phyloP scores from a whole-genome alignment of 1,284 basidiomycete species.

The Ceratobasidium sp. region DNA sequence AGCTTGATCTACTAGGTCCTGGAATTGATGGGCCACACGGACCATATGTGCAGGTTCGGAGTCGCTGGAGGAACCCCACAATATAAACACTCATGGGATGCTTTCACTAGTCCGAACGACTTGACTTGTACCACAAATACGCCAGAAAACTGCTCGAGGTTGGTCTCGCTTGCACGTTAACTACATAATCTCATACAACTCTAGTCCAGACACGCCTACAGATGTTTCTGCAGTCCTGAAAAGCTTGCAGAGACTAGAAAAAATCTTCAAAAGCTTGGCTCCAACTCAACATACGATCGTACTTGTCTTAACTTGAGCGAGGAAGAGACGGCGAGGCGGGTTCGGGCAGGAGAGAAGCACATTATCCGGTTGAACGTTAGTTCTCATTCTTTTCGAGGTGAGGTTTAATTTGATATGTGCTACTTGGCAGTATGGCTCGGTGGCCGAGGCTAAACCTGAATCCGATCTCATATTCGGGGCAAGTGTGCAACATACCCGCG shows the following conservation, averaged over 20 bases:
- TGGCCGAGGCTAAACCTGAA: slow-evolving; percentile 30
- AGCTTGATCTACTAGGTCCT: slow-evolving; percentile 69
- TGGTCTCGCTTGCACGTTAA: slow-evolving; percentile 50
- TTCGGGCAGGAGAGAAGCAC: slow-evolving; percentile 81
- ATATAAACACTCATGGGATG: no score
- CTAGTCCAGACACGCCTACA: slow-evolving; percentile 90
- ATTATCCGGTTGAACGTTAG: slow-evolving; percentile 90
- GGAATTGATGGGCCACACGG: slow-evolving; percentile 78
- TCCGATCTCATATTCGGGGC: slow-evolving; percentile 82
- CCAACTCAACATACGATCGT: slow-evolving; percentile 86
- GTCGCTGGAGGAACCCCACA: no score
- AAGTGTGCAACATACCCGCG: slow-evolving; percentile 76
- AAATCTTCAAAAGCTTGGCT: slow-evolving; percentile 76
- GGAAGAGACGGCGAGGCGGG: slow-evolving; percentile 83
- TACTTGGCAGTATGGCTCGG: slow-evolving; percentile 9
- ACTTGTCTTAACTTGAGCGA: slow-evolving; percentile 86
- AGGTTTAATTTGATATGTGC: slow-evolving; percentile 50
- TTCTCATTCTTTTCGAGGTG: slow-evolving; percentile 53
- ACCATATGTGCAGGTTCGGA: slow-evolving; percentile 85
- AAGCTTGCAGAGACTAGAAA: slow-evolving; percentile 77
- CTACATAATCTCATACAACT: slow-evolving; percentile 1
- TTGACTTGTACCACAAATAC: slow-evolving; percentile 86
- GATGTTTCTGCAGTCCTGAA: slow-evolving; percentile 91
- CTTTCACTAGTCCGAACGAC: slow-evolving; percentile 84
- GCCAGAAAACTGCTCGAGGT: slow-evolving; percentile 83